phyloP scores from a whole-genome alignment of 306 rosid genomes.

The Sesbania bispinosa region DNA sequence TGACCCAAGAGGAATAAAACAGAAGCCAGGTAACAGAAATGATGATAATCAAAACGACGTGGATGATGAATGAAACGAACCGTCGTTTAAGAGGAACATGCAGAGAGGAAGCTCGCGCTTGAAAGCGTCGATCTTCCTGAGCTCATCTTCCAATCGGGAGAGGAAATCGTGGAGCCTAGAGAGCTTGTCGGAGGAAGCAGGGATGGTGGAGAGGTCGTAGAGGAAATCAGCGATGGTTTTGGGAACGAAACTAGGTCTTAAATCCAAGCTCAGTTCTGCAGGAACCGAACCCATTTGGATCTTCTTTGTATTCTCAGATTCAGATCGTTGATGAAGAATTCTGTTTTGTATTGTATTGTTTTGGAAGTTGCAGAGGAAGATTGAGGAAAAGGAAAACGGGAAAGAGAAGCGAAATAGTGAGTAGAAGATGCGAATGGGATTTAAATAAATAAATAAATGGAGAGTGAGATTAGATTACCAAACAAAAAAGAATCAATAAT shows the following conservation, averaged over 20 bases:
- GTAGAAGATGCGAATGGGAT: not conserved
- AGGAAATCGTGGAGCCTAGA: conserved; percentile 48
- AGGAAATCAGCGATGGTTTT: conserved; percentile 70
- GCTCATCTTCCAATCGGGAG: conserved; percentile 62
- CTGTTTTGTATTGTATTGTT: not conserved
- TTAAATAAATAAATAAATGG: not conserved
- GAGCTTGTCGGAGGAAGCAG: conserved; percentile 35
- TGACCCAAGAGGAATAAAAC: not conserved
- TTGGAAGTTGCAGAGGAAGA: not conserved
- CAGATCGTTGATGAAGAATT: not conserved
- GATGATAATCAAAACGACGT: too few species aligned
- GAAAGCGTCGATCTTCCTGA: conserved; percentile 83
- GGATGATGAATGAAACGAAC: conserved; percentile 35
- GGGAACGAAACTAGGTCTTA: conserved; percentile 61
- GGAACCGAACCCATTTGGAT: conserved; percentile 72
- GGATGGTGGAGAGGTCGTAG: conserved; percentile 39
- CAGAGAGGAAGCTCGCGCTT: conserved; percentile 95
- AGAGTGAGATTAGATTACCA: too few species aligned
- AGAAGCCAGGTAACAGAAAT: too few species aligned
- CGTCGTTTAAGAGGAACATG: conserved; percentile 77
- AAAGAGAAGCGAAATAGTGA: not conserved
- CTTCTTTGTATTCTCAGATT: not conserved
- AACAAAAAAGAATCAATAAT: not conserved
- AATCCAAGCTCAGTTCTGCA: conserved; percentile 78
- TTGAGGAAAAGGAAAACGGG: not conserved